phyloP scores from a whole-genome alignment of 352 stramenopile genomes.

The Globisporangium echinulatum region DNA sequence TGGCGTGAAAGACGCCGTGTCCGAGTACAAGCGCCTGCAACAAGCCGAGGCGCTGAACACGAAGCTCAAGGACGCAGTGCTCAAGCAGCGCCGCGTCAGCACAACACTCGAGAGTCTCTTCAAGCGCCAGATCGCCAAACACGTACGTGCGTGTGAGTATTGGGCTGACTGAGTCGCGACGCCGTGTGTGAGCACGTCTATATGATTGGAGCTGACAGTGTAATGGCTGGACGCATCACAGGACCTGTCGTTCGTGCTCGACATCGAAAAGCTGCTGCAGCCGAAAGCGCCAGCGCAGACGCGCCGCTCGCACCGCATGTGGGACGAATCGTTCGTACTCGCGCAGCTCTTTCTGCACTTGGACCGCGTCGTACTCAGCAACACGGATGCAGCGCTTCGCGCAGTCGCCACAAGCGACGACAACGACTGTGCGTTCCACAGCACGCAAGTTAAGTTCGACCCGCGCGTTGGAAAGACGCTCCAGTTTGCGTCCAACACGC shows the following conservation, averaged over 20 bases:
- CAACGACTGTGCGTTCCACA: slow-evolving; percentile 1
- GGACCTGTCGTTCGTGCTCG: slow-evolving; percentile 8
- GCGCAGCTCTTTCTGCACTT: slow-evolving; percentile 1
- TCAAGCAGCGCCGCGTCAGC: slow-evolving; percentile 8
- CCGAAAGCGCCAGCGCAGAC: background rate
- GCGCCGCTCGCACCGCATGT: background rate
- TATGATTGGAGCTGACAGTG: background rate
- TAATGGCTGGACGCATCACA: background rate
- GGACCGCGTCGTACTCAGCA: slow-evolving; percentile 1
- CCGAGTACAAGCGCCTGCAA: slow-evolving; percentile 4
- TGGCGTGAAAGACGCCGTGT: background rate
- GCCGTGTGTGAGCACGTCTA: background rate
- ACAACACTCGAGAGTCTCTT: slow-evolving; percentile 5
- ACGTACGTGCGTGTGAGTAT: slow-evolving; percentile 3
- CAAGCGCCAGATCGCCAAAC: slow-evolving; percentile 5
- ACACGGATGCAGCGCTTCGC: background rate
- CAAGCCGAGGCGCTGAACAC: slow-evolving; percentile 9
- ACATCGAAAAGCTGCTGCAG: background rate
- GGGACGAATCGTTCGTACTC: background rate
- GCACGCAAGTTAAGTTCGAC: slow-evolving; percentile 3
- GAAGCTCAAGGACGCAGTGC: slow-evolving; percentile 4
- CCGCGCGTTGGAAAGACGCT: slow-evolving; percentile 1
- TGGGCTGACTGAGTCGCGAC: background rate
- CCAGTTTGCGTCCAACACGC: slow-evolving; percentile 7
- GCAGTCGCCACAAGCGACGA: background rate